Conservation (phyloP, 495 filamentous ascomycete species). For the Neohortaea acidophila region DNA sequence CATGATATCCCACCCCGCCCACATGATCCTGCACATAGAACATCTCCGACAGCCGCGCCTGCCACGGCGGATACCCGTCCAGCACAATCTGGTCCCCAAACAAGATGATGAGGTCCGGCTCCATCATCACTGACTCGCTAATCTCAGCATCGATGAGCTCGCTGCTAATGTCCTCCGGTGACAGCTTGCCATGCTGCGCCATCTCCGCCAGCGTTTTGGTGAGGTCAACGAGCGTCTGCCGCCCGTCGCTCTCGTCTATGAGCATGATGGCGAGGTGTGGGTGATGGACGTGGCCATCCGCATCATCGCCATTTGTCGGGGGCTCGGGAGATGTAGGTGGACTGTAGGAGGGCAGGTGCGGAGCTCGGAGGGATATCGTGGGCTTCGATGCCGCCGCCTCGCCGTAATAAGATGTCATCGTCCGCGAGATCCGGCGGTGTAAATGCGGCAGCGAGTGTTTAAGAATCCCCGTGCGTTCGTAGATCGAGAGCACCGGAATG, state of each 20-base stretch:
- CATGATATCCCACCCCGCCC: conserved; percentile 71
- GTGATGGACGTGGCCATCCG: background rate
- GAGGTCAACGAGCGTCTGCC: conserved; percentile 84
- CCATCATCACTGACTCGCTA: conserved; percentile 52
- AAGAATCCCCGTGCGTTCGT: conserved; percentile 74
- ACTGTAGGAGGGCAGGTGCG: conserved; percentile 47
- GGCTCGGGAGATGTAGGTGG: conserved; percentile 24
- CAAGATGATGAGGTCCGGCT: conserved; percentile 79
- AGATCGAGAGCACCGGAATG: conserved; percentile 71
- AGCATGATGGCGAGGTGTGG: conserved; percentile 67
- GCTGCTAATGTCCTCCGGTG: conserved; percentile 57
- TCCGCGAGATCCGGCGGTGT: conserved; percentile 54
- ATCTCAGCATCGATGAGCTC: conserved; percentile 88
- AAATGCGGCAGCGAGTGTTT: conserved; percentile 70
- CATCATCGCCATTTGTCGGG: background rate
- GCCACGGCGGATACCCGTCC: conserved; percentile 92
- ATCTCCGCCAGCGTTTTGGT: conserved; percentile 91
- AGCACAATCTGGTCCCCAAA: conserved; percentile 70
- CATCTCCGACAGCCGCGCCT: conserved; percentile 86
- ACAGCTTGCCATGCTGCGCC: conserved; percentile 76
- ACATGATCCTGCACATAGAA: conserved; percentile 55
- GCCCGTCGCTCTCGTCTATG: conserved; percentile 73
- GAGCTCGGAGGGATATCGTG: conserved; percentile 55
- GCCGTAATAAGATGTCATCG: conserved; percentile 74
- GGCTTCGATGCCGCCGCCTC: conserved; percentile 51